A percentile compares a stretch with the other conserved stretches of the same genome.
These are phyloP conservation scores for Agaricus sinodeliciosus DNA, from an alignment of 768 basidiomycete species.

Conservation along the genomic window DNA sequence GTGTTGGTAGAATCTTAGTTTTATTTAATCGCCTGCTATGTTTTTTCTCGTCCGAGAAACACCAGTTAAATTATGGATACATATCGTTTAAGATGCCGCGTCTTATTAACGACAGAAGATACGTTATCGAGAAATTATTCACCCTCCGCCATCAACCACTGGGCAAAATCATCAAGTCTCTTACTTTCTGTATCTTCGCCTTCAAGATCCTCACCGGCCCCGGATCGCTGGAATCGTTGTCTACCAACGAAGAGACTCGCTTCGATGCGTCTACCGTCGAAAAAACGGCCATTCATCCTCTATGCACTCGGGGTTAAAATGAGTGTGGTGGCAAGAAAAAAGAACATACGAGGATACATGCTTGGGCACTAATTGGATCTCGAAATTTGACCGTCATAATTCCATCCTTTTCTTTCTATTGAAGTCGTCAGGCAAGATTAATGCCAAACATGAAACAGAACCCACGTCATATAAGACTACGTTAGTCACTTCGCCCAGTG, in stretches of 20 bases:
- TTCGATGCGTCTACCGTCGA: conserved; percentile 76
- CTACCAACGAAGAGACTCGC: conserved; percentile 79
- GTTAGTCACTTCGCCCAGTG: conserved; percentile 91
- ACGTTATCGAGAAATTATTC: conserved; percentile 31
- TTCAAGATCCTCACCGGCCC: conserved; percentile 54
- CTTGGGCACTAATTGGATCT: conserved; percentile 88
- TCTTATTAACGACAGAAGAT: conserved; percentile 5
- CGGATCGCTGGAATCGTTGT: conserved; percentile 75
- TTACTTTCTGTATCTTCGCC: conserved; percentile 75
- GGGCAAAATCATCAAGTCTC: conserved; percentile 81
- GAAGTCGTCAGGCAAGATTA: neutral
- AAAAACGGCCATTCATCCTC: conserved; percentile 95
- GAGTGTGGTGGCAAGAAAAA: neutral
- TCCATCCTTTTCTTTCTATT: conserved; percentile 85
- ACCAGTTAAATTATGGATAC: conserved; percentile 16
- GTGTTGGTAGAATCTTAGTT: conserved; percentile 47
- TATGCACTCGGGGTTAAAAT: conserved; percentile 20
- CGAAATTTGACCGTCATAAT: conserved; percentile 96
- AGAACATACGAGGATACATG: conserved; percentile 66
- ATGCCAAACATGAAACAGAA: conserved; percentile 12
- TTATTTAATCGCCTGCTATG: neutral
- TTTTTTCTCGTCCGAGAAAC: conserved; percentile 10
- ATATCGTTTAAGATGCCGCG: neutral
- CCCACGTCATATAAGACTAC: conserved; percentile 92
- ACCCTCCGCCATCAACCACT: conserved; percentile 81